phyloP scores from a whole-genome alignment of 805 yeast species.

The Deakozyma indianensis region DNA sequence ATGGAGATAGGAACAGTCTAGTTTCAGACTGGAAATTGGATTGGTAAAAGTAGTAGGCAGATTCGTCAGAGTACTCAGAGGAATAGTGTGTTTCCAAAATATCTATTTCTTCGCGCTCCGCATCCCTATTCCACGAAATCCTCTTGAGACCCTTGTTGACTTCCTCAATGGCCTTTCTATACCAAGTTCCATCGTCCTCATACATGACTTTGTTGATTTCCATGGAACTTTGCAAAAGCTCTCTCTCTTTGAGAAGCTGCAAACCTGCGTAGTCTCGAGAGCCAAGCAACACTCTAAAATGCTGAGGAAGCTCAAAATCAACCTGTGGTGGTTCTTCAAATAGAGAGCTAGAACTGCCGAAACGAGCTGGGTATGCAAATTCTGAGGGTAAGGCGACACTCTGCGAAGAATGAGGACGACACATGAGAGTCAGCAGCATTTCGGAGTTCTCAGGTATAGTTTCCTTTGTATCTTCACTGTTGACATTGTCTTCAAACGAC shows the following conservation, averaged over 20 bases:
- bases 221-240: constrained; percentile 5
- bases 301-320: background rate
- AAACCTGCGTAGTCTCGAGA: background rate
- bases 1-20: constrained; percentile 54
- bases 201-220: constrained; percentile 27
- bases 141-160: constrained; percentile 33
- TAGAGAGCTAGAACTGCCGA: no score
- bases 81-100: background rate
- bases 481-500: constrained; percentile 8
- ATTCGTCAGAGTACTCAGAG: constrained; percentile 16
- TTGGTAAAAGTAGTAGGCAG: constrained; percentile 62
- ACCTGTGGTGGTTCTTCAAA: background rate
- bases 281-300: background rate
- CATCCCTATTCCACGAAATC: constrained; percentile 17
- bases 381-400: background rate
- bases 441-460: background rate
- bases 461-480: no score
- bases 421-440: background rate
- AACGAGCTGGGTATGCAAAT: background rate
- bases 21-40: constrained; percentile 56
- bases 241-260: constrained; percentile 9
- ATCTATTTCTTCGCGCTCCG: constrained; percentile 9
- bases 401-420: background rate
- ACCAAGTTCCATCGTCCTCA: constrained; percentile 43
- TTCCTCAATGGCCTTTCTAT: constrained; percentile 37